Conservation (phyloP, 345 rosid genomes). For the Gynandropsis gynandra region DNA sequence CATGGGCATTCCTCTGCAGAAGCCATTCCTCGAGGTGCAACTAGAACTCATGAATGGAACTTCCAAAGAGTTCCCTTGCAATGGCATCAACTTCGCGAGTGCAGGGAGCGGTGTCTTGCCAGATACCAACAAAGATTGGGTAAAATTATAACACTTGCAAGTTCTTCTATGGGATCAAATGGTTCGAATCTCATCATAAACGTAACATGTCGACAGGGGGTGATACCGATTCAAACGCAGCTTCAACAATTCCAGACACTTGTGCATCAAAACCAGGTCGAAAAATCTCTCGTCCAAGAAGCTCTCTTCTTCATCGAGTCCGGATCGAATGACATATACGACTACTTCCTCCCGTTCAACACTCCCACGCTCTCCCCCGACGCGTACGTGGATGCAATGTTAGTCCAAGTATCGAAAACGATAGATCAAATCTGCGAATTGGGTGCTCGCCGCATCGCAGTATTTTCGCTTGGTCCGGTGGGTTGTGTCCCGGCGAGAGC, state of each 20-base stretch:
- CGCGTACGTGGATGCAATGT: constrained; percentile 40
- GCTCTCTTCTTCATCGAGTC: constrained; percentile 51
- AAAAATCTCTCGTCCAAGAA: constrained; percentile 20
- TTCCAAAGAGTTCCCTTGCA: constrained; percentile 33
- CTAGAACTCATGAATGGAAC: constrained; percentile 38
- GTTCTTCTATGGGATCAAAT: no score
- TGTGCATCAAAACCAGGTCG: constrained; percentile 31
- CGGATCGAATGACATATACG: constrained; percentile 59
- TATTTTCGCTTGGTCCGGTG: constrained; percentile 49
- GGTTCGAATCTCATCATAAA: not conserved
- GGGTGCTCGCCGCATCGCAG: constrained; percentile 45
- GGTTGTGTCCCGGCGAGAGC: constrained; percentile 66
- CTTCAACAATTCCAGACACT: constrained; percentile 42
- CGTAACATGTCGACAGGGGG: constrained; percentile 28
- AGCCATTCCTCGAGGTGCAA: constrained; percentile 40
- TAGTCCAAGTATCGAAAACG: constrained; percentile 27
- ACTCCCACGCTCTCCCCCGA: constrained; percentile 32
- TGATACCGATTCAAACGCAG: constrained; percentile 47
- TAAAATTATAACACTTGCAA: constrained; percentile 17
- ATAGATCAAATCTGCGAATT: constrained; percentile 33
- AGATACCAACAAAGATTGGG: constrained; percentile 44
- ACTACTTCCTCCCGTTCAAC: constrained; percentile 33
- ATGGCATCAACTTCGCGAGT: constrained; percentile 66
- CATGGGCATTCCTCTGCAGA: constrained; percentile 42
- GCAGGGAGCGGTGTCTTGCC: constrained; percentile 54